Conservation (phyloP, 2,329 filamentous ascomycete species). For the Cryphonectria nitschkei region DNA sequence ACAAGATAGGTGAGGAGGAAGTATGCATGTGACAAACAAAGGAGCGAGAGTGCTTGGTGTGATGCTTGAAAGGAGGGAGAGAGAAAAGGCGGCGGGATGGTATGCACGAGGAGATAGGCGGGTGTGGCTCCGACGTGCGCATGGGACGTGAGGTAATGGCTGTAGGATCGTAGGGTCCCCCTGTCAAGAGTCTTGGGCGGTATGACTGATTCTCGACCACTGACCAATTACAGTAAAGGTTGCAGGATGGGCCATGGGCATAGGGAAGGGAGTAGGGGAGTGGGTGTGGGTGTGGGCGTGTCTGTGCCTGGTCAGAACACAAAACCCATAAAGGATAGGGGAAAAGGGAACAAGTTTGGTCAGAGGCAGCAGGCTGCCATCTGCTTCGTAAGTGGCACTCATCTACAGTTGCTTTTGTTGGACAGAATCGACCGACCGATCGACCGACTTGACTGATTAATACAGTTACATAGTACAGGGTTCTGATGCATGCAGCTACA, state of each 20-base stretch:
- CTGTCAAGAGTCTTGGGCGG: constrained; percentile 7
- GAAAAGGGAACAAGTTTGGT: neutral
- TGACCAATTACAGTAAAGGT: neutral
- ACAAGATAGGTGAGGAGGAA: neutral
- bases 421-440: too few relatives aligned
- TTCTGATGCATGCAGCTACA: neutral
- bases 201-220: constrained; percentile 7
- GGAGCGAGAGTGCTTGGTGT: neutral
- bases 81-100: neutral
- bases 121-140: constrained; percentile 3
- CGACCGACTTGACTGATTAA: too few relatives aligned
- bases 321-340: neutral
- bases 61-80: neutral
- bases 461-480: too few relatives aligned
- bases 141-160: neutral
- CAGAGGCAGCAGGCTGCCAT: neutral
- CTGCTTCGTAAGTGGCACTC: neutral
- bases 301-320: neutral
- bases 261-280: neutral
- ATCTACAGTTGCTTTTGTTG: neutral
- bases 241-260: neutral
- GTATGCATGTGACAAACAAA: neutral
- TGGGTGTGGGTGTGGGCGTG: neutral
- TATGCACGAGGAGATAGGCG: constrained; percentile 15
- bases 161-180: constrained; percentile 10